Evolutionary conservation across 192 early-diverging fungal species (phyloP), one percentile per base, ranked within the genome.

Genomic region (Podila minutissima): DNA sequence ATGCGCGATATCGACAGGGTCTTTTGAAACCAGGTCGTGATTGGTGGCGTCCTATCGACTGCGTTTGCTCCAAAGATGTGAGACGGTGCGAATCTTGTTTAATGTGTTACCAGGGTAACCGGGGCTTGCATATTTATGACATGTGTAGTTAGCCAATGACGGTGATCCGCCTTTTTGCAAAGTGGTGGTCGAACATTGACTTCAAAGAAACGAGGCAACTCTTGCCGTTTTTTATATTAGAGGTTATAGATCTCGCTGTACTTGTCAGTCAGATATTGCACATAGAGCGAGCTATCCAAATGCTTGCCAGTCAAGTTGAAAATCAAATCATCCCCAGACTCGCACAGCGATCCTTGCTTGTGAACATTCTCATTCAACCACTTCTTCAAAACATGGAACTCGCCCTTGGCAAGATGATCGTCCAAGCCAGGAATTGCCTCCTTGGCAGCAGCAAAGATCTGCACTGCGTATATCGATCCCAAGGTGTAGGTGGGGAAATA

Each of bases 241-340:
- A 82, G 61, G n/a, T 82, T 70, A 20, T 84, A 85, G 13, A 83
- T 78, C 29, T 49, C 20, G 8, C 59, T 78, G 59, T 74, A 84
- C 20, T 76, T 75, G 19, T 75, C 41, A 49, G 59, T 75, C 37
- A 75, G 72, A 31, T 75, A 75, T 13, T 46, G 32, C 5, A 75
- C 26, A 24, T 41, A 66, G 13, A 57, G 15, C 28, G 64, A 32
- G 24, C 64, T 38, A 17, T 76, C 73, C 26, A 77, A 24, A 37
- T 28, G 35, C 24, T 37, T 35, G 35, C 74, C 74, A 55, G 58
- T 66, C 60, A 75, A 31, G 31, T 61, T 33, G 48, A 28, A 26
- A 32, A 71, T 62, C 50, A 76, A 24, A 19, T 50, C 74, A 28
- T 75, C 74, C 9, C 46, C 74, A 29, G 49, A 61, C 17, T 50